Evolutionary conservation across 176 grass and related monocot genomes (phyloP).

Genomic region (Saccharum spontaneum): DNA sequence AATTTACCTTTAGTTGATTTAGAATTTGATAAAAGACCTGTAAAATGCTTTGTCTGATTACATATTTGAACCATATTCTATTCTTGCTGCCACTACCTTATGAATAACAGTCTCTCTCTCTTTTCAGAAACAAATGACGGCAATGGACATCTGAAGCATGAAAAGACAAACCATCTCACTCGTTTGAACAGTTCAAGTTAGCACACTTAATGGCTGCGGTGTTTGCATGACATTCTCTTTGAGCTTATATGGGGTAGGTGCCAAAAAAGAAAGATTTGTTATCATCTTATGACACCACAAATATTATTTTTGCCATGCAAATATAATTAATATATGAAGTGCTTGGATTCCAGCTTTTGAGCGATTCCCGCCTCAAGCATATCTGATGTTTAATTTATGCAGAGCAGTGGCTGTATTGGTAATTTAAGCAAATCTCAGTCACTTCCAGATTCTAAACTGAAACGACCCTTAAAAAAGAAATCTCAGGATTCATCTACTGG

Average conservation of each 20-base stretch:
- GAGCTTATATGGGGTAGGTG: slow-evolving; percentile 69
- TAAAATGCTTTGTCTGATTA: background rate
- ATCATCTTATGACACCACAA: background rate
- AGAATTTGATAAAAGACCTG: background rate
- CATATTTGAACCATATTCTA: background rate
- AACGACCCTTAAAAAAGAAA: slow-evolving; percentile 36
- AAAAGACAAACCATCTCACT: slow-evolving; percentile 10
- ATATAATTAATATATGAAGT: background rate
- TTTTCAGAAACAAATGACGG: slow-evolving; percentile 13
- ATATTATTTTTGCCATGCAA: background rate
- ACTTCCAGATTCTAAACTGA: slow-evolving; percentile 33
- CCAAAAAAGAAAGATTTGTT: slow-evolving; percentile 12
- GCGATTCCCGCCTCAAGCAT: slow-evolving; percentile 39
- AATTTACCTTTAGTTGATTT: background rate
- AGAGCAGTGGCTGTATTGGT: slow-evolving; percentile 74
- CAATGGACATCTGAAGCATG: slow-evolving; percentile 7
- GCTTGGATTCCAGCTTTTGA: slow-evolving; percentile 18
- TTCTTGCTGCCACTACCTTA: background rate
- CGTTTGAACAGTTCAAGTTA: background rate
- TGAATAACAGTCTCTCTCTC: background rate
- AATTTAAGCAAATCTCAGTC: slow-evolving; percentile 53
- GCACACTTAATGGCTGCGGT: slow-evolving; percentile 29
- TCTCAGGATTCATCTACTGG: slow-evolving; percentile 23
- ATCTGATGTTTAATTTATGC: slow-evolving; percentile 53
- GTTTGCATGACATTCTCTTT: slow-evolving; percentile 25